Percentiles rank a stretch among this genome's conserved stretches.
phyloP scores from a whole-genome alignment of 164 flowering plant genomes.

The Aristolochia fimbriata region DNA sequence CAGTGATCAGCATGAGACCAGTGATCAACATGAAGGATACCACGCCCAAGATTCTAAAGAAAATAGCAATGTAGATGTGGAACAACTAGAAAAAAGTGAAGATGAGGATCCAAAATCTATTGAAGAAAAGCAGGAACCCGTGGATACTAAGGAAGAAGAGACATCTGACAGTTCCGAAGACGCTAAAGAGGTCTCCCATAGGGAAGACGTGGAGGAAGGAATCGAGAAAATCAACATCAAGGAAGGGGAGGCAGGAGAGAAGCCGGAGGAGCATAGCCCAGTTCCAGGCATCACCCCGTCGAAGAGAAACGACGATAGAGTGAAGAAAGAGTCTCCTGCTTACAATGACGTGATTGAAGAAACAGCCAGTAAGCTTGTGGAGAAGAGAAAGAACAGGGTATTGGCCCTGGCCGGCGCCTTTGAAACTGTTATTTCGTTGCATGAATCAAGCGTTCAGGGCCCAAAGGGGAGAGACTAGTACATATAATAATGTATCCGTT shows the following conservation, averaged over 20 bases:
- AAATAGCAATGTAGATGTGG: background rate
- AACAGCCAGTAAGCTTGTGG: constrained; percentile 43
- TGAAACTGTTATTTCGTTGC: constrained; percentile 45
- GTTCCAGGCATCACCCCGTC: constrained; percentile 7
- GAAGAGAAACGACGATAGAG: constrained; percentile 16
- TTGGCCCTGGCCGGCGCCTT: constrained; percentile 60
- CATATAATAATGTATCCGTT: too few relatives aligned
- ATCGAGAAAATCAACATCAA: constrained; percentile 8
- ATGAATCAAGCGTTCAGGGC: constrained; percentile 14
- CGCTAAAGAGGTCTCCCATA: constrained; percentile 6
- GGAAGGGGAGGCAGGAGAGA: constrained; percentile 4
- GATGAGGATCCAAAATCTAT: background rate
- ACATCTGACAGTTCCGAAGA: background rate
- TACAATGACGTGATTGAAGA: constrained; percentile 61
- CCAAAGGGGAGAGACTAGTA: background rate
- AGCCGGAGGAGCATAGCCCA: constrained; percentile 3
- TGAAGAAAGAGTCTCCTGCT: constrained; percentile 30
- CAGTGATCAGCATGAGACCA: background rate
- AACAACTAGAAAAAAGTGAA: background rate
- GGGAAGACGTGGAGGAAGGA: constrained; percentile 7
- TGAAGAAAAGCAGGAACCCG: background rate
- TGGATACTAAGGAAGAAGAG: constrained; percentile 2
- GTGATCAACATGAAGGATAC: background rate
- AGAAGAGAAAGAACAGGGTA: constrained; percentile 54
- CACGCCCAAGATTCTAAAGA: background rate